These are phyloP conservation scores for Besnoitia besnoiti DNA, from an alignment of 169 alveolate genomes.

Conservation along the genomic window DNA sequence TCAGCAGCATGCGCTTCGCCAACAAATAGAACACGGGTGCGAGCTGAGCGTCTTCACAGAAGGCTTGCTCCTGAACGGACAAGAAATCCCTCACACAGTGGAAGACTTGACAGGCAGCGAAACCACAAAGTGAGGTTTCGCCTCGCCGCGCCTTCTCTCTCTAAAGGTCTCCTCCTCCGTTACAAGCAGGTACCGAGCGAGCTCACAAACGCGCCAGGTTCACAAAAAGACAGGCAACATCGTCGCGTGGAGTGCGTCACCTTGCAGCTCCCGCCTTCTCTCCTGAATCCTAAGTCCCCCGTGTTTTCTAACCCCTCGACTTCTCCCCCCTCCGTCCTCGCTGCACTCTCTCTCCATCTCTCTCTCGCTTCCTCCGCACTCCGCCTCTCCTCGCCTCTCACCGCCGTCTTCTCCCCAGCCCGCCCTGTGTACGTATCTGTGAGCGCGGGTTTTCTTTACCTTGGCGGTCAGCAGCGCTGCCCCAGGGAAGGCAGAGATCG, in stretches of 20 bases:
- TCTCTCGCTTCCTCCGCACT: neutral
- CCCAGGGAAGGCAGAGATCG: slow-evolving; percentile 53
- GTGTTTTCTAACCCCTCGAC: neutral
- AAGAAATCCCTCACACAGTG: too few species aligned
- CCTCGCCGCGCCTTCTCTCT: neutral
- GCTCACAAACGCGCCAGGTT: too few species aligned
- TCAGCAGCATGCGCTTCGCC: slow-evolving; percentile 68
- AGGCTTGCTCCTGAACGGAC: slow-evolving; percentile 54
- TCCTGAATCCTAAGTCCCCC: neutral
- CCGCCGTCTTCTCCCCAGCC: too few species aligned
- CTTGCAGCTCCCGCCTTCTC: neutral
- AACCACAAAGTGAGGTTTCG: neutral
- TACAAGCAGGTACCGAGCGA: too few species aligned
- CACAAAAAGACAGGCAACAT: too few species aligned
- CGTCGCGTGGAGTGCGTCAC: too few species aligned
- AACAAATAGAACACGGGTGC: slow-evolving; percentile 61
- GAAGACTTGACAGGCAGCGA: neutral
- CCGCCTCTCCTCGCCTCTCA: neutral
- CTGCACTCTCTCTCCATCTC: neutral
- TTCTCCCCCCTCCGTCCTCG: neutral
- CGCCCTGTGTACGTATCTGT: too few species aligned
- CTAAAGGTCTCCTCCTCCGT: too few species aligned
- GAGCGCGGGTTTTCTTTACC: neutral
- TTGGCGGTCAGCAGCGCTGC: slow-evolving; percentile 41
- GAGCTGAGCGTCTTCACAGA: slow-evolving; percentile 65